phyloP scores from a whole-genome alignment of 202 grass and related monocot species.

The Tripidium arundinaceum region DNA sequence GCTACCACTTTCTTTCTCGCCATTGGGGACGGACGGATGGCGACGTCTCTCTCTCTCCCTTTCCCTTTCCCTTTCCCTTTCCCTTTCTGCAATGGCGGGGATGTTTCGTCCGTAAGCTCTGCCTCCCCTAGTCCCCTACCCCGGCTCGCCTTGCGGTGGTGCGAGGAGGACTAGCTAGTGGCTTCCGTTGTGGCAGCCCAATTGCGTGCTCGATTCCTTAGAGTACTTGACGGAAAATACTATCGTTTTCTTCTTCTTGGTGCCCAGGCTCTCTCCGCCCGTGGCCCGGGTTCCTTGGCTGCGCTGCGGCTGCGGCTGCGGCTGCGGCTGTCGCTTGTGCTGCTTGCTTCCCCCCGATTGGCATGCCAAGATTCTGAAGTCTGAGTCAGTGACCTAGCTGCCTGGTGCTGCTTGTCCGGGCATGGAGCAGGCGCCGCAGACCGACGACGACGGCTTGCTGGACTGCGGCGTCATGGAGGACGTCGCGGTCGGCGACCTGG shows the following conservation, averaged over 20 bases:
- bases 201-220: slow-evolving; percentile 27
- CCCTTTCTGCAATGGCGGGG: slow-evolving; percentile 20
- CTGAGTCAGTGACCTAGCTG: not conserved
- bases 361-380: slow-evolving; percentile 13
- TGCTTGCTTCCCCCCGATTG: not conserved
- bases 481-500: slow-evolving; percentile 37
- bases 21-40: not conserved
- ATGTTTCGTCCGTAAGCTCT: slow-evolving; percentile 33
- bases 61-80: too few species aligned
- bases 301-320: not conserved
- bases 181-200: slow-evolving; percentile 35
- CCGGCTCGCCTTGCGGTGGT: slow-evolving; percentile 9
- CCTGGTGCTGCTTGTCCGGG: slow-evolving; percentile 5
- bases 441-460: slow-evolving; percentile 8
- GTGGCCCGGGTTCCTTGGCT: slow-evolving; percentile 11
- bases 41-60: slow-evolving; percentile 4
- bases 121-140: too few species aligned
- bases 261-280: slow-evolving; percentile 25
- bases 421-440: slow-evolving; percentile 38
- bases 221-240: slow-evolving; percentile 13
- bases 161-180: slow-evolving; percentile 16
- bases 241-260: not conserved
- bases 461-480: slow-evolving; percentile 27
- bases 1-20: not conserved
- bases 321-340: not conserved